Conservation (phyloP, 306 rosid species). For the Myrica gale region DNA sequence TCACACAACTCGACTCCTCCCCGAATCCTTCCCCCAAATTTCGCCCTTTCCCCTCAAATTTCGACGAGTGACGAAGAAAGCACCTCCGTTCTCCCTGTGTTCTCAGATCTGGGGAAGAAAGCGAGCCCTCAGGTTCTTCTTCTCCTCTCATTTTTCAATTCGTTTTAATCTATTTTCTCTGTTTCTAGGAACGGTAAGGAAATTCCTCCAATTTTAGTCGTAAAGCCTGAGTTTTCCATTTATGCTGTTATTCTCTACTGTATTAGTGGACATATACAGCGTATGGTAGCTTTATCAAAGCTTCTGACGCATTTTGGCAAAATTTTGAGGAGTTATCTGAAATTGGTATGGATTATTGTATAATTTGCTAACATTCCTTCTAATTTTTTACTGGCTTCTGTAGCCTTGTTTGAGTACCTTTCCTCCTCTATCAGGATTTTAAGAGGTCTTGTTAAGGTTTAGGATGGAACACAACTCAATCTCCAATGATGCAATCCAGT, state of each 20-base stretch:
- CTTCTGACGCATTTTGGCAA: slow-evolving; percentile 8
- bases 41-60: no score
- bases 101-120: no score
- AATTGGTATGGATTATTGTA: neutral
- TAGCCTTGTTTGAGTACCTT: neutral
- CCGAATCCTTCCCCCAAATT: no score
- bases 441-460: neutral
- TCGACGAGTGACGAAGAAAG: no score
- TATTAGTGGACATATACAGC: slow-evolving; percentile 29
- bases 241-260: slow-evolving; percentile 30
- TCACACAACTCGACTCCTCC: no score
- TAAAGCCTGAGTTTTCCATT: slow-evolving; percentile 38
- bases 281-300: slow-evolving; percentile 18
- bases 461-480: neutral
- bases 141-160: no score
- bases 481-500: neutral
- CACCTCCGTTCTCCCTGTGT: no score
- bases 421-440: neutral
- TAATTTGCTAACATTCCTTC: neutral
- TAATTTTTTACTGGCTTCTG: neutral
- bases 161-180: slow-evolving; percentile 19
- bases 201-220: slow-evolving; percentile 35
- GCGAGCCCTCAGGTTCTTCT: no score
- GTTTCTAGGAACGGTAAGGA: slow-evolving; percentile 30
- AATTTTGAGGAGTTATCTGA: slow-evolving; percentile 1